A percentile compares a stretch with the other conserved stretches of the same genome.
These are phyloP conservation scores for Pleochaeta shiraiana DNA, from an alignment of 2,329 filamentous ascomycete species.

Conservation along the genomic window DNA sequence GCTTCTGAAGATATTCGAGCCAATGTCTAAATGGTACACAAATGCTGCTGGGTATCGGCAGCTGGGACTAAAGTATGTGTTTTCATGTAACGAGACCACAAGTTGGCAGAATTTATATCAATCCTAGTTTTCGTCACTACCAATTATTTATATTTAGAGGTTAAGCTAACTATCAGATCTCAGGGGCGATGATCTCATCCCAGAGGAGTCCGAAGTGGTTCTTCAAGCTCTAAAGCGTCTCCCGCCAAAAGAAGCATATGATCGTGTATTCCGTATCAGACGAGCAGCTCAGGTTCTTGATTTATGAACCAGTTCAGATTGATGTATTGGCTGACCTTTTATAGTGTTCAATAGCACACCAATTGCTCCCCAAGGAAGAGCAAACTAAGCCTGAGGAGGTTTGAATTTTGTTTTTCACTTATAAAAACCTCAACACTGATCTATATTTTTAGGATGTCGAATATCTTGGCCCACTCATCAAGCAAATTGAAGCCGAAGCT, in stretches of 20 bases:
- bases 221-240: slow-evolving; percentile 81
- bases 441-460: slow-evolving; percentile 31
- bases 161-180: slow-evolving; percentile 10
- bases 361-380: slow-evolving; percentile 39
- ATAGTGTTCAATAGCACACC: slow-evolving; percentile 36
- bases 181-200: slow-evolving; percentile 86
- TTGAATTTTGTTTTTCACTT: slow-evolving; percentile 12
- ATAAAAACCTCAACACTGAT: slow-evolving; percentile 6
- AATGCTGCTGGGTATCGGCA: slow-evolving; percentile 82
- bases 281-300: slow-evolving; percentile 64
- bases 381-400: slow-evolving; percentile 48
- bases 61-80: slow-evolving; percentile 63
- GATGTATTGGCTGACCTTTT: slow-evolving; percentile 9
- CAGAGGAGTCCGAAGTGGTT: slow-evolving; percentile 76
- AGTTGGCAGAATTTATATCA: too few relatives aligned
- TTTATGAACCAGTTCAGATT: too few relatives aligned
- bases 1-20: slow-evolving; percentile 58
- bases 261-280: slow-evolving; percentile 93
- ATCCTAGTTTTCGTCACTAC: too few relatives aligned
- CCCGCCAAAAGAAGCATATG: slow-evolving; percentile 73
- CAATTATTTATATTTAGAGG: too few relatives aligned
- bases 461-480: slow-evolving; percentile 46
- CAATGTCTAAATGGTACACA: slow-evolving; percentile 72
- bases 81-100: too few relatives aligned
- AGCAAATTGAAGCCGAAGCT: slow-evolving; percentile 43